These are phyloP conservation scores for Silene uniflora DNA, from an alignment of 148 eudicot species.

Conservation along the genomic window DNA sequence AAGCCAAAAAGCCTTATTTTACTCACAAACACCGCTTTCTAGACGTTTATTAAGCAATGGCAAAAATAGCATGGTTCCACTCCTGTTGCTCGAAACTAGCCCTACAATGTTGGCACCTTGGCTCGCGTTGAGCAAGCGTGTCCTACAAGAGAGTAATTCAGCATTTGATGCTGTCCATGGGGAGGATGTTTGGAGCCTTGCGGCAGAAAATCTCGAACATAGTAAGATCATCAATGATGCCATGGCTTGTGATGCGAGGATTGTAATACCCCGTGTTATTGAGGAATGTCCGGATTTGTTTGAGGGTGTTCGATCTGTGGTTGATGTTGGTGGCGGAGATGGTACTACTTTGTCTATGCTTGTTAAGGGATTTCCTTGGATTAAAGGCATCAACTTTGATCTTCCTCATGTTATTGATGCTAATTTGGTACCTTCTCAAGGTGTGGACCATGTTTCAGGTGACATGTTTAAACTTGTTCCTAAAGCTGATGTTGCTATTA, in stretches of 20 bases:
- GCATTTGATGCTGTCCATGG: constrained; percentile 50
- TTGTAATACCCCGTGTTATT: constrained; percentile 31
- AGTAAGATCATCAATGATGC: constrained; percentile 58
- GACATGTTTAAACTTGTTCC: constrained; percentile 59
- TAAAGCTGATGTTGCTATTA: constrained; percentile 48
- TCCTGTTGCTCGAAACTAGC: constrained; percentile 39
- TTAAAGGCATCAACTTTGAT: constrained; percentile 69
- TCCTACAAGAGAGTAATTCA: constrained; percentile 12
- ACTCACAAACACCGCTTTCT: constrained; percentile 51
- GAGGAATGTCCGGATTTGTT: constrained; percentile 41
- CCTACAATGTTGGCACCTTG: constrained; percentile 54
- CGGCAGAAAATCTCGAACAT: constrained; percentile 31
- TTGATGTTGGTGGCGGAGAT: constrained; percentile 80
- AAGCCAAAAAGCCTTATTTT: constrained; percentile 20
- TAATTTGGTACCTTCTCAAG: constrained; percentile 17
- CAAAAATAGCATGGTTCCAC: constrained; percentile 39
- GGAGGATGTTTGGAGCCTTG: constrained; percentile 44
- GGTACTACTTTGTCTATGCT: constrained; percentile 44
- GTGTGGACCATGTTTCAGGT: constrained; percentile 53
- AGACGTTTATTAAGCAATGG: constrained; percentile 31
- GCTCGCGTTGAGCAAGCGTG: constrained; percentile 40
- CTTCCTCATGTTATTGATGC: constrained; percentile 52
- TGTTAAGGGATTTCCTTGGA: constrained; percentile 47
- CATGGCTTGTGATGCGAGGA: constrained; percentile 55
- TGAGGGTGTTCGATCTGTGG: constrained; percentile 39